Base-by-base conservation (phyloP, 1,139 yeast genomes). In the Oligophagozyma castellii region DNA sequence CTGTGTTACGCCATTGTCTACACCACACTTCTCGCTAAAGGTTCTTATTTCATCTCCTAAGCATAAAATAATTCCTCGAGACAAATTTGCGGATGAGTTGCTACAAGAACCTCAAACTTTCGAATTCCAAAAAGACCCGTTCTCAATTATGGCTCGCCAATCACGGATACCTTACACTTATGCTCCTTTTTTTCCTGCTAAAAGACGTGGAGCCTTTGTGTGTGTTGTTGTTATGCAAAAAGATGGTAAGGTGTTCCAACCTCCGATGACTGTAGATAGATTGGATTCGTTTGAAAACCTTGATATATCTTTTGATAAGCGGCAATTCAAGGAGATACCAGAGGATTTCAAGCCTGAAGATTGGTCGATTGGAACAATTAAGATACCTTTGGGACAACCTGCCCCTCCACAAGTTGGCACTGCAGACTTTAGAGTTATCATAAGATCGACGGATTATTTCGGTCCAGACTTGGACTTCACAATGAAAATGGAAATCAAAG, bases 181-280 rank as follows among this genome's bases (percentile, higher is more conserved):
- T 40, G 70, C 93, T 1, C 94, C 95, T 26, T 71, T 62, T 51
- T 80, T 73, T 63, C 95, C 96, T 14, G 44, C 53, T 10, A 52
- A 67, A 27, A 63, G 64, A 40, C 64, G 63, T 36, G 58, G 59
- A 16, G 52, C 61, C 12, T 86, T 94, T 89, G 60, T 69, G 29
- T 86, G 77, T 15, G 65, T 75, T 33, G 55, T 86, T 32, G 59
- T 72, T 22, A 59, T 67, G 27, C 94, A 81, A 53, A 73, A 72
- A 40, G 95, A 86, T 51, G 73, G 71, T 37, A 81, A 77, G 51
- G 59, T 86, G 28, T 67, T 76, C 16, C 95, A 86, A 42, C 62
- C 69, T 11, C 83, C 84, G 4, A 62, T 64, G 20, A 58, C 57
- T 24, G 48, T 83, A 35, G 66, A 67, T 25, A 66, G 45, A 34